A percentile compares a stretch with the other conserved stretches of the same genome.
phyloP scores from a whole-genome alignment of 257 asterid genomes.

The Leonotis leonurus region DNA sequence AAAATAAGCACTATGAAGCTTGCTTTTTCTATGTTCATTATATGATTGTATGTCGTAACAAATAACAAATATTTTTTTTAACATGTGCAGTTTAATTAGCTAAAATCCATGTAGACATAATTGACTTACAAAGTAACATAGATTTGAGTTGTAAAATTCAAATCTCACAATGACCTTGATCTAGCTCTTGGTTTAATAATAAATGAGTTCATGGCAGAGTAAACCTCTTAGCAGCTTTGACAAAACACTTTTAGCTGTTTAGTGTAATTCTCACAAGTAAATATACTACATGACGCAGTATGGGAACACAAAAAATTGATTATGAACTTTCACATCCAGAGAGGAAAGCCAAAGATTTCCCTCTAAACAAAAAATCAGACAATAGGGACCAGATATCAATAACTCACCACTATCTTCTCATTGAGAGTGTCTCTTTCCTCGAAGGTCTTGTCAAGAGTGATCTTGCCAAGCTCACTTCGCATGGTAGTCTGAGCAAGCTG shows the following conservation, averaged over 20 bases:
- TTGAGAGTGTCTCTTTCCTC: slow-evolving; percentile 89
- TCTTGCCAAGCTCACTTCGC: slow-evolving; percentile 98
- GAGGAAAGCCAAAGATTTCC: not conserved
- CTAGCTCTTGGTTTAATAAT: not conserved
- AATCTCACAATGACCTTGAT: not conserved
- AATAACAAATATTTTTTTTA: not conserved
- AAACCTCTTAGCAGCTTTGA: not conserved
- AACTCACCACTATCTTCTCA: slow-evolving; percentile 78
- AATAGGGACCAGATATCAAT: not conserved
- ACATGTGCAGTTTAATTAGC: not conserved
- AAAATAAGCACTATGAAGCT: not conserved
- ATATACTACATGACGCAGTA: not conserved
- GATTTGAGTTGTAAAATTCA: not conserved
- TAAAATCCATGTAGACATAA: not conserved
- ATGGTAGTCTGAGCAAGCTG: slow-evolving; percentile 95
- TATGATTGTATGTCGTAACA: not conserved
- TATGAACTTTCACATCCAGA: not conserved
- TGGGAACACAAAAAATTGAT: not conserved
- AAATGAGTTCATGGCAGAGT: not conserved
- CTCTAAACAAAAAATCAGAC: not conserved
- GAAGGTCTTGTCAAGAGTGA: slow-evolving; percentile 91
- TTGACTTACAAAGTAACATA: not conserved
- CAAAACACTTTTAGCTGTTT: not conserved
- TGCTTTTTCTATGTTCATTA: not conserved
- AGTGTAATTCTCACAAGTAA: not conserved